Conservation (phyloP, 345 rosid species). For the Citrus unshiu region DNA sequence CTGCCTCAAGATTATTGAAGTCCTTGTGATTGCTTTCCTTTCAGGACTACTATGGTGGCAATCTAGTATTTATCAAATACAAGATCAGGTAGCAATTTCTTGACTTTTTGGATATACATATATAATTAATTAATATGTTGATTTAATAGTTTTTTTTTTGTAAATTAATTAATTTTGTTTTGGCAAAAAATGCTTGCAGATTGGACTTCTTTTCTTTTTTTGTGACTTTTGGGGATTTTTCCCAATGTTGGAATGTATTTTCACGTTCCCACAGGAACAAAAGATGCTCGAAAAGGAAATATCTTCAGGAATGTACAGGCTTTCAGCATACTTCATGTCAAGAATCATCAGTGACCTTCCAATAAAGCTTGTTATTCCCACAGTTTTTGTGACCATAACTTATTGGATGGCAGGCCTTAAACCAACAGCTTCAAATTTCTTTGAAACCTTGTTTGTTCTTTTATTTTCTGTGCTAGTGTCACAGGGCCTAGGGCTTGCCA, state of each 20-base stretch:
- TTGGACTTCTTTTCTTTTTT: constrained; percentile 68
- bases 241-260: constrained; percentile 72
- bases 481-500: constrained; percentile 51
- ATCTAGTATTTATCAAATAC: constrained; percentile 35
- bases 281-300: constrained; percentile 80
- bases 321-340: constrained; percentile 82
- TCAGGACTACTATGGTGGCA: constrained; percentile 53
- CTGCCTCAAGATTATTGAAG: constrained; percentile 27
- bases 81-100: constrained; percentile 53
- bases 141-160: too few relatives aligned
- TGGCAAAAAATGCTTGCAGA: constrained; percentile 25
- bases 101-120: too few relatives aligned
- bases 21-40: constrained; percentile 32
- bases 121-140: too few relatives aligned
- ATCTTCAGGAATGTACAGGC: constrained; percentile 75
- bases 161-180: too few relatives aligned
- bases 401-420: constrained; percentile 80
- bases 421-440: constrained; percentile 22
- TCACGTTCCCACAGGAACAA: constrained; percentile 77
- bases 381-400: constrained; percentile 41
- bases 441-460: constrained; percentile 41
- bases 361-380: constrained; percentile 70
- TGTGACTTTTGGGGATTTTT: constrained; percentile 64
- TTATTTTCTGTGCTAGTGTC: constrained; percentile 39
- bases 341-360: constrained; percentile 63